phyloP scores from a whole-genome alignment of 768 basidiomycete species.

The Floccularia luteovirens region DNA sequence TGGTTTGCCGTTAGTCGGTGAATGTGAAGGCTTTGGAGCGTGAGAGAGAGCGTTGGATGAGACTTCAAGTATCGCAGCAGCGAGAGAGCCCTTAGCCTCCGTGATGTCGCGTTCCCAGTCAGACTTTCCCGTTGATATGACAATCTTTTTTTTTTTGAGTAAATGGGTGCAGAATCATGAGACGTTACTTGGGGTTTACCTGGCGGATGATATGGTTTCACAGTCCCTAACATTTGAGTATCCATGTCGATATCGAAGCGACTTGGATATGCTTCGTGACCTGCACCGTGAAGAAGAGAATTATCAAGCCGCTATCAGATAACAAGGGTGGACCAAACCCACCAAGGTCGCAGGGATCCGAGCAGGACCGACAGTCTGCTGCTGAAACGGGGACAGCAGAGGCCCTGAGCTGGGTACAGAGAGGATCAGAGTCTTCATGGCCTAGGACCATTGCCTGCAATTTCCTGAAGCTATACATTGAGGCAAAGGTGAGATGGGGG shows the following conservation, averaged over 20 bases:
- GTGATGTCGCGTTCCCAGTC: conserved; percentile 87
- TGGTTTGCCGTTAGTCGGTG: conserved; percentile 17
- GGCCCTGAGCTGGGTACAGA: conserved; percentile 44
- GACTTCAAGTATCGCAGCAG: conserved; percentile 43
- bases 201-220: conserved; percentile 82
- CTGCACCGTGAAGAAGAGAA: conserved; percentile 24
- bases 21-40: conserved; percentile 11
- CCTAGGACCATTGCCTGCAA: conserved; percentile 36
- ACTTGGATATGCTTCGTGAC: conserved; percentile 66
- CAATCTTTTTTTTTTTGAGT: conserved; percentile 39
- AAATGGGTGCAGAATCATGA: background rate
- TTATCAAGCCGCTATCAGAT: conserved; percentile 17
- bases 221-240: conserved; percentile 75
- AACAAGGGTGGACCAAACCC: conserved; percentile 8
- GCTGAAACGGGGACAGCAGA: conserved; percentile 57
- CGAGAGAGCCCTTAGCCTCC: conserved; percentile 61
- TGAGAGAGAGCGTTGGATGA: conserved; percentile 11
- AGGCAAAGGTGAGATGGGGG: conserved; percentile 9
- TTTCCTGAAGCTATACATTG: conserved; percentile 30
- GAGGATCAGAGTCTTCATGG: conserved; percentile 26
- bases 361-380: conserved; percentile 66
- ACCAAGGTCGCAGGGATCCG: conserved; percentile 75
- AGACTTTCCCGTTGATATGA: conserved; percentile 84
- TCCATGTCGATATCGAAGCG: conserved; percentile 77
- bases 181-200: conserved; percentile 26